These are phyloP conservation scores for Penicillium sp. DNA, from an alignment of 2,329 filamentous ascomycete species.

Conservation along the genomic window DNA sequence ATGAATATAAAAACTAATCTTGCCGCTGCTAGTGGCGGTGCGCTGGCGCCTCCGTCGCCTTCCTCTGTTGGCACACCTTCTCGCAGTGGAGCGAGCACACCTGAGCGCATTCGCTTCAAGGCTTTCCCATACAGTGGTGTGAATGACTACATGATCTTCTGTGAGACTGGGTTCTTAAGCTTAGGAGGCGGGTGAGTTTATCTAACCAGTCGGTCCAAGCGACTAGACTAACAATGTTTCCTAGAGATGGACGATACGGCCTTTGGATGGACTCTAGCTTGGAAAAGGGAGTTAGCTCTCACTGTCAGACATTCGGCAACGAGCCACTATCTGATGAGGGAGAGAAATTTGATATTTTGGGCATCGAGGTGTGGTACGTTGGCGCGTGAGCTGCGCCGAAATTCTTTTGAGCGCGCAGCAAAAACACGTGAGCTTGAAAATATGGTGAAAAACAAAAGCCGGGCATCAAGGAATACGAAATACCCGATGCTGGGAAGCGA, in stretches of 20 bases:
- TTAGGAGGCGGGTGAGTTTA: conserved; percentile 70
- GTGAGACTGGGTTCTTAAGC: conserved; percentile 79
- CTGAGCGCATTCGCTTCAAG: conserved; percentile 86
- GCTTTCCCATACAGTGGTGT: conserved; percentile 94
- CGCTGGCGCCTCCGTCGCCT: conserved; percentile 25
- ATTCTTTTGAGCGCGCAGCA: neutral
- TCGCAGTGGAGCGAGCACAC: conserved; percentile 53
- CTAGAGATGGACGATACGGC: conserved; percentile 77
- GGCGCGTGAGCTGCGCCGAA: conserved; percentile 48
- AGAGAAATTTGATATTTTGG: conserved; percentile 84
- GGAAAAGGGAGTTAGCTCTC: conserved; percentile 76
- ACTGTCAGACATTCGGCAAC: conserved; percentile 90
- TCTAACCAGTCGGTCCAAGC: neutral
- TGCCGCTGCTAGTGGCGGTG: conserved; percentile 23
- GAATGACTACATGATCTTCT: conserved; percentile 96
- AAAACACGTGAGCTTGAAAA: neutral
- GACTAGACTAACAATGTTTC: neutral
- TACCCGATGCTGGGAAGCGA: neutral
- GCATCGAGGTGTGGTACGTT: conserved; percentile 91
- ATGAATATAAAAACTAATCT: conserved; percentile 26
- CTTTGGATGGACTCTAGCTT: conserved; percentile 88
- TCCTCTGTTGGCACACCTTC: conserved; percentile 24
- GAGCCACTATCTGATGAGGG: conserved; percentile 91
- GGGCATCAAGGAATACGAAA: neutral
- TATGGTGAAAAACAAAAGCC: neutral